Evolutionary conservation across 306 rosid species (phyloP).

Genomic region (Parietaria judaica): DNA sequence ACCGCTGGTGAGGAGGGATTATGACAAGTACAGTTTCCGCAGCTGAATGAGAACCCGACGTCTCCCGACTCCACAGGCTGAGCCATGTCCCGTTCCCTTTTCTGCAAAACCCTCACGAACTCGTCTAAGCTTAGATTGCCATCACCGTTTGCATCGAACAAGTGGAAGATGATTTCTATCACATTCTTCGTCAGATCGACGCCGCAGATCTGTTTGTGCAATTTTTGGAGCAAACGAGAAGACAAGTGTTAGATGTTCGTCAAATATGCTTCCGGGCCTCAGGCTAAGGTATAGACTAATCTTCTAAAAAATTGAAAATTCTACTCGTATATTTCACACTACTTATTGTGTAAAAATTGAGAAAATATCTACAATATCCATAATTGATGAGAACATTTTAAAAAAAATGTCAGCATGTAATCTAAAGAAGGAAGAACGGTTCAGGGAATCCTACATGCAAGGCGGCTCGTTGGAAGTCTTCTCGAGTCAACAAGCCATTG

Average conservation of each 20-base stretch:
- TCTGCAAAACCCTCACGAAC: conserved; percentile 52
- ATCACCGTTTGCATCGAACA: conserved; percentile 68
- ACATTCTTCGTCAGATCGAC: conserved; percentile 47
- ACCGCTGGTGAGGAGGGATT: too few relatives aligned
- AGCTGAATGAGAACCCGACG: conserved; percentile 33
- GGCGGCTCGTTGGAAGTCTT: conserved; percentile 85
- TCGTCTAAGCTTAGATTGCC: conserved; percentile 58
- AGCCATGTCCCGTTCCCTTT: conserved; percentile 53
- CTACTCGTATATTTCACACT: too few relatives aligned
- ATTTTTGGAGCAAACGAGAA: background rate
- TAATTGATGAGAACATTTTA: too few relatives aligned
- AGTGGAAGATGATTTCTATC: conserved; percentile 59
- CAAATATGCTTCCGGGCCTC: background rate
- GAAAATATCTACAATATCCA: too few relatives aligned
- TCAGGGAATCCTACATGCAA: conserved; percentile 40
- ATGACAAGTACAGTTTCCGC: conserved; percentile 21
- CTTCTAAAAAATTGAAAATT: too few relatives aligned
- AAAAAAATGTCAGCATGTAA: background rate
- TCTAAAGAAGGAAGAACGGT: conserved; percentile 13
- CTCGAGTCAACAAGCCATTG: conserved; percentile 53
- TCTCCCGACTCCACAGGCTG: conserved; percentile 56
- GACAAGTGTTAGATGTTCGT: background rate
- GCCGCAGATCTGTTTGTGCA: conserved; percentile 62
- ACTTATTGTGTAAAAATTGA: too few relatives aligned
- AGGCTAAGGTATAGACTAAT: too few relatives aligned